Evolutionary conservation across 1,284 basidiomycete genomes (phyloP).

Genomic region (Mycosarcoma maydis): DNA sequence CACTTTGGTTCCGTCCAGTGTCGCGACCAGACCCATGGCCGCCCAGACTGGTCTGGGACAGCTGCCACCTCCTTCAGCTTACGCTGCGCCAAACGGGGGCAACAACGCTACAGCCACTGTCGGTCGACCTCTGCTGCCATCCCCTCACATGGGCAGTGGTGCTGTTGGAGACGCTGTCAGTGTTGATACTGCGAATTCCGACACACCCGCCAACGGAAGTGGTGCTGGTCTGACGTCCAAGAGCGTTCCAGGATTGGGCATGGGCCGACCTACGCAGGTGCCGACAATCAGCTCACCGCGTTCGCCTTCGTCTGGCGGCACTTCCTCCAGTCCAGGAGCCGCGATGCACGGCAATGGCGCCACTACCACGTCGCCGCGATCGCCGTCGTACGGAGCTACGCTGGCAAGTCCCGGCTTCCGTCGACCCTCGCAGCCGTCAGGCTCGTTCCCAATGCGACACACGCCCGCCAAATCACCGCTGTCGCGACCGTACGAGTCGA

Average conservation of each 20-base stretch:
- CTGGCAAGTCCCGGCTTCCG: conserved; percentile 29
- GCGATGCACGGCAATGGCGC: conserved; percentile 6
- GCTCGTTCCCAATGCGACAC: conserved; percentile 50
- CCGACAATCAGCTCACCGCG: conserved; percentile 20
- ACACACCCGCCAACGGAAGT: conserved; percentile 4
- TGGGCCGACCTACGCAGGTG: conserved; percentile 27
- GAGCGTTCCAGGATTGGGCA: conserved; percentile 15
- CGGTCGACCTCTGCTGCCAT: conserved; percentile 31
- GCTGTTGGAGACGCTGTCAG: no score
- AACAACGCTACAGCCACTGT: conserved; percentile 2
- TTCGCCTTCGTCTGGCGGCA: conserved; percentile 25
- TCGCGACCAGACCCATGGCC: conserved; percentile 1
- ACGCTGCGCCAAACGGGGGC: conserved; percentile 14
- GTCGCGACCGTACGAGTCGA: conserved; percentile 30
- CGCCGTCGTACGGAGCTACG: conserved; percentile 33
- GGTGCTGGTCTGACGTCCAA: background rate
- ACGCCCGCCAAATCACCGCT: conserved; percentile 46
- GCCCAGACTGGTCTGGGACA: conserved; percentile 12
- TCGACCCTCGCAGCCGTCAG: conserved; percentile 42
- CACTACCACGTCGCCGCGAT: conserved; percentile 19
- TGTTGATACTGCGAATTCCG: conserved; percentile 1
- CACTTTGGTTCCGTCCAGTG: conserved; percentile 17
- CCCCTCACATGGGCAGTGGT: conserved; percentile 8
- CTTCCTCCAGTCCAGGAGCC: conserved; percentile 1
- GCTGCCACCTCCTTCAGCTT: conserved; percentile 32